Evolutionary conservation across 1,284 basidiomycete genomes (phyloP), one percentile per base, ranked within the genome.

Genomic region (Sanguinoderma infundibulare): DNA sequence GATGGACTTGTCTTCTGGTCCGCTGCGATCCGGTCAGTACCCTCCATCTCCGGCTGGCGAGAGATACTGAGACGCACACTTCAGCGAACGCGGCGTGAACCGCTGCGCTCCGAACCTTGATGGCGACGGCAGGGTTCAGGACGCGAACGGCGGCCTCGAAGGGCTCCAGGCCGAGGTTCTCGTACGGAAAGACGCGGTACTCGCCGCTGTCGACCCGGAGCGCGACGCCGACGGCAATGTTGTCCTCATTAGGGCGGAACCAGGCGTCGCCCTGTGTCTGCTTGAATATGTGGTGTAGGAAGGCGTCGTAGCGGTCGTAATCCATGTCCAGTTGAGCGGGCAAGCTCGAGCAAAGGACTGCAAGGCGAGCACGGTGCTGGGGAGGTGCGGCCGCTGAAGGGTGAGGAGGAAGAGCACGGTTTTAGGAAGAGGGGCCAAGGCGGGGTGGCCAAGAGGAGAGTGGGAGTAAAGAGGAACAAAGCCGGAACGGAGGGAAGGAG

Each of bases 41-140:
- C n/a, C 57, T 59, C 9, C 12, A 14, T 7, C 17, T 26, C 44
- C 47, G 50, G 50, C 38, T 49, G 2, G 50, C 32, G 44, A 53
- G 9, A 59, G 14, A 52, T 15, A 34, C 42, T 57, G 61, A 32
- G 14, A 82, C 88, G 74, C 69, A 90, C 89, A 87, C 81, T 74
- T 87, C 87, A n/a, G 85, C 83, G 69, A 92, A 82, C 40, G 92
- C 90, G 35, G 92, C 92, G 53, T 92, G 87, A 0, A 94, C 89
- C 2, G 91, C 87, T 1, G 91, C 90, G 68, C 85, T 91, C 47
- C 91, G 83, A 59, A 94, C 80, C 69, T 93, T 92, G 69, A 95
- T 88, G 1, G 92, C 92, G 49, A 92, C 90, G 65, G 91, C 86
- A 28, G 91, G 89, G 74, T 94, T 94, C 61, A 95, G 79, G n/a